Evolutionary conservation across 129 eudicot species (phyloP).

Genomic region (Erigeron canadensis): DNA sequence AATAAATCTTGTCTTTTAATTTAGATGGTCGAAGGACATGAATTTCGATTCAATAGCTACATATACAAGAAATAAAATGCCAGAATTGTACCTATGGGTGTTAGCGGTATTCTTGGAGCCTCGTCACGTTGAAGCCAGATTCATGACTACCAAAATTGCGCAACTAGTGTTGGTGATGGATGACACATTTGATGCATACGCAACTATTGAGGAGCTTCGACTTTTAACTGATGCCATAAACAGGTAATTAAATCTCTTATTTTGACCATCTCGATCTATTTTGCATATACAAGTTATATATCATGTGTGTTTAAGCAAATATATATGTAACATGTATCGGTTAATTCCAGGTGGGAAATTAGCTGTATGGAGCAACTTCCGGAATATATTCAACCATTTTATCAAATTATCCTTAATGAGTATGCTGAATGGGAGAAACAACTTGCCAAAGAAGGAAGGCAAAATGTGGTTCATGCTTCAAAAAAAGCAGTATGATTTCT

Average conservation of each 20-base stretch:
- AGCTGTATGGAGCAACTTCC: constrained; percentile 4
- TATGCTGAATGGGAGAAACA: too few species aligned
- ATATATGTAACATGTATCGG: too few species aligned
- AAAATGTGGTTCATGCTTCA: background rate
- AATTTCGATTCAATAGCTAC: background rate
- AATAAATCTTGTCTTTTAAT: too few species aligned
- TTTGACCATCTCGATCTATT: too few species aligned
- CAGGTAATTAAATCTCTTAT: too few species aligned
- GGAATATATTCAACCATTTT: too few species aligned
- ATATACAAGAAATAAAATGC: background rate
- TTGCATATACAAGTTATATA: too few species aligned
- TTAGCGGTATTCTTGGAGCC: background rate
- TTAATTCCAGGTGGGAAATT: too few species aligned
- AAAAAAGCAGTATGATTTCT: too few species aligned
- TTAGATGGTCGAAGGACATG: constrained; percentile 8
- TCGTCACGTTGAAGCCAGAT: background rate
- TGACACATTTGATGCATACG: background rate
- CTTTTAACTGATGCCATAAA: constrained; percentile 1
- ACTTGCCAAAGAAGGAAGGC: background rate
- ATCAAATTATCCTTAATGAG: too few species aligned
- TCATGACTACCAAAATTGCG: background rate
- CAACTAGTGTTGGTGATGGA: background rate
- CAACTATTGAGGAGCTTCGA: constrained; percentile 6
- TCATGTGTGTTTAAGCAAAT: too few species aligned
- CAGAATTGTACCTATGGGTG: background rate